phyloP scores from a whole-genome alignment of 176 grass and related monocot genomes.

The Phoenix dactylifera region DNA sequence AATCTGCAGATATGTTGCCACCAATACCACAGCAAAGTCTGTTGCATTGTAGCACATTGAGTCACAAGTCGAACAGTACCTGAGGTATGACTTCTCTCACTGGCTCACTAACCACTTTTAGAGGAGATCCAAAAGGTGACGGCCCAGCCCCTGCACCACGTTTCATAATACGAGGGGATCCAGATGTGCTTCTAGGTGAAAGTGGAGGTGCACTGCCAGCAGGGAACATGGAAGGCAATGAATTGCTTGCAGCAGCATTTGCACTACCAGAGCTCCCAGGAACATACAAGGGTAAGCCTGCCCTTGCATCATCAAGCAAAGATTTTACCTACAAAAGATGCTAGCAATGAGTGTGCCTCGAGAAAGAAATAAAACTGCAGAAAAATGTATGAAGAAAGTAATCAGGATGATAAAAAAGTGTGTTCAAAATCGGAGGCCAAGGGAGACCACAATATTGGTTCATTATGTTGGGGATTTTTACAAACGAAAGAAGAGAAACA shows the following conservation, averaged over 20 bases:
- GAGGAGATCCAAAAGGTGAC: conserved; percentile 42
- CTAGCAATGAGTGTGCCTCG: background rate
- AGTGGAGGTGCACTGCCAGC: conserved; percentile 68
- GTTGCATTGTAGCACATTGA: conserved; percentile 4
- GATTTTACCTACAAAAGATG: conserved; percentile 34
- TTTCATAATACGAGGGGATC: conserved; percentile 52
- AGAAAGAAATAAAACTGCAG: background rate
- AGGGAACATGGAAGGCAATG: conserved; percentile 52
- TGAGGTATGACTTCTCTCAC: conserved; percentile 81
- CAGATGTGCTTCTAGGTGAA: conserved; percentile 53
- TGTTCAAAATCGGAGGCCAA: too few relatives aligned
- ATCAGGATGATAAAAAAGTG: background rate
- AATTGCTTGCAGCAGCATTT: conserved; percentile 33
- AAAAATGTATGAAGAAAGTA: background rate
- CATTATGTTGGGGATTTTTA: too few relatives aligned
- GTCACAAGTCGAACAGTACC: conserved; percentile 27
- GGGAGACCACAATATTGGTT: too few relatives aligned
- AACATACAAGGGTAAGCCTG: conserved; percentile 11
- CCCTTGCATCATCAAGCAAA: conserved; percentile 50
- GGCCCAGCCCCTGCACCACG: conserved; percentile 30
- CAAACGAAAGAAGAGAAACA: too few relatives aligned
- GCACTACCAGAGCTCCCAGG: conserved; percentile 11
- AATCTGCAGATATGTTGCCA: conserved; percentile 1
- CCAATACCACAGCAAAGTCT: background rate
- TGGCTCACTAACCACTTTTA: conserved; percentile 40